Evolutionary conservation across 2,329 filamentous ascomycete species (phyloP), one percentile per base, ranked within the genome.

Genomic region (Curvularia sp.): DNA sequence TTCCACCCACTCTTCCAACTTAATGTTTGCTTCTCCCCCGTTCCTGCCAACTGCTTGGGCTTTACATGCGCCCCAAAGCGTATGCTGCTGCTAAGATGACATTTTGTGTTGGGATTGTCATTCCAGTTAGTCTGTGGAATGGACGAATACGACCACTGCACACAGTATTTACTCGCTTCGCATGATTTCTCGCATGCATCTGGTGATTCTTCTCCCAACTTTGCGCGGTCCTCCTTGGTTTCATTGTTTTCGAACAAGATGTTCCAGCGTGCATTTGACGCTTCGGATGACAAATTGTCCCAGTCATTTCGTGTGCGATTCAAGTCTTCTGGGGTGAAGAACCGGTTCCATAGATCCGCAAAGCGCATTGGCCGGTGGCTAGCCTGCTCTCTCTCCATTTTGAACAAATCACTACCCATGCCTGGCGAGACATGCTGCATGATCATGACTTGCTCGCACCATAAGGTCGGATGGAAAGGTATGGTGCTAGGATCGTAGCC

Each of bases 391-490:
- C 77, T 77, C 63, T 84, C 81, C 30, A 83, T 81, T 7, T 76
- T 74, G 71, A 77, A 80, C 38, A 84, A 74, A 3, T 74, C 69
- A 43, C 77, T 70, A 13, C 80, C 78, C 7, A 83, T 79, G 1
- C 68, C 62, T 0, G 80, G 68, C 0, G 76, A 71, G 5, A 85
- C 72, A 62, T 83, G 82, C 55, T 85, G 83, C 66, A 71, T 65
- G 38, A 71, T 62, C 1, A 71, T 27, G 45, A 74, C 66, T 2
- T 63, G 62, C 42, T 72, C 67, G 39, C 72, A 74, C 64, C 83
- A 83, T 1, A 80, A 76, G 3, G 80, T 77, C 5, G 80, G 79
- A 28, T 81, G 78, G 63, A 79, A 84, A 4, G 74, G 69, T 9
- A 73, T 66, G 3, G 69, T 72, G 49, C 68, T 64, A 3, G 72